phyloP scores from a whole-genome alignment of 495 filamentous ascomycete genomes.

The Chaetomium fimeti region DNA sequence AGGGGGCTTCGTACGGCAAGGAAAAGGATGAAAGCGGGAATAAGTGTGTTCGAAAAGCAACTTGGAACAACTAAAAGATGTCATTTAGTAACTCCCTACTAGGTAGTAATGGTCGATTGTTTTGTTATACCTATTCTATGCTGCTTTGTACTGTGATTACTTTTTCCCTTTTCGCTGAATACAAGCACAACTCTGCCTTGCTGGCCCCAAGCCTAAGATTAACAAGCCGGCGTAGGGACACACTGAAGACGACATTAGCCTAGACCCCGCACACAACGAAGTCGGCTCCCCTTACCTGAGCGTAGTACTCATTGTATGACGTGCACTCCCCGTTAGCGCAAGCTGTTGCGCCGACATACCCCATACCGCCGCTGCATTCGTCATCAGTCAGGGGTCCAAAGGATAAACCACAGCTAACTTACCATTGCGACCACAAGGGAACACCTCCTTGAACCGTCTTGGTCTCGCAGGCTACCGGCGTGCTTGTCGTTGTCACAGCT shows the following conservation, averaged over 20 bases:
- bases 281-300: slow-evolving; percentile 14
- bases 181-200: no score
- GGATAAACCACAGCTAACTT: neutral
- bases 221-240: neutral
- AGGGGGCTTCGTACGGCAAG: no score
- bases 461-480: neutral
- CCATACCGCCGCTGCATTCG: slow-evolving; percentile 20
- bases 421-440: slow-evolving; percentile 12
- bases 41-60: no score
- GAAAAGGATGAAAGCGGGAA: neutral
- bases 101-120: no score
- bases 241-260: neutral
- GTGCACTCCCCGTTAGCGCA: slow-evolving; percentile 22
- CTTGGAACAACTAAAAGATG: no score
- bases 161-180: no score
- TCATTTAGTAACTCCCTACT: no score
- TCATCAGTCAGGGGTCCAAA: neutral
- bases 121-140: neutral
- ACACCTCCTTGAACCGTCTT: neutral
- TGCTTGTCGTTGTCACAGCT: slow-evolving; percentile 3
- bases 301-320: slow-evolving; percentile 21
- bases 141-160: no score
- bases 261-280: neutral
- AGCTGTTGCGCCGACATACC: slow-evolving; percentile 18
- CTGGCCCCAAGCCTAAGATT: neutral